These are phyloP conservation scores for Epichloe brachyelytri DNA, from an alignment of 2,329 filamentous ascomycete species.

Conservation along the genomic window DNA sequence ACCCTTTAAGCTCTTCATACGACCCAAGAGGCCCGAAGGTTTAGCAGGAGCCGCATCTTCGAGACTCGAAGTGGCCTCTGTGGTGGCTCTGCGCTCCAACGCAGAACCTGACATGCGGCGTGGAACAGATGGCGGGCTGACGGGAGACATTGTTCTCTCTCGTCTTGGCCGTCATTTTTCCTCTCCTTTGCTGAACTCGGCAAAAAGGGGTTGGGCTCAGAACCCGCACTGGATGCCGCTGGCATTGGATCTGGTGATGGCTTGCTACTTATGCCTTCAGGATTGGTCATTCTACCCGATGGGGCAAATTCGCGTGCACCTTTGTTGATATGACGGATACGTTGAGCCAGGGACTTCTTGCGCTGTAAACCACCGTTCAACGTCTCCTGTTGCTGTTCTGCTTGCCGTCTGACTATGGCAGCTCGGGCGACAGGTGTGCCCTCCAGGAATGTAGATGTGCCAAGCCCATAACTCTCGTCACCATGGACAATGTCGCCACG, in stretches of 20 bases:
- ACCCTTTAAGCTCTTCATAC: conserved; percentile 74
- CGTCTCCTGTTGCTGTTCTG: conserved; percentile 50
- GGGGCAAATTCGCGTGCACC: conserved; percentile 47
- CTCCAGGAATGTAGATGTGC: conserved; percentile 91
- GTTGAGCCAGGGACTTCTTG: conserved; percentile 91
- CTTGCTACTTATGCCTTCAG: conserved; percentile 34
- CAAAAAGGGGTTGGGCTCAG: conserved; percentile 64
- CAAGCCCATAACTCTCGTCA: conserved; percentile 69
- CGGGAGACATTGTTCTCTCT: conserved; percentile 31
- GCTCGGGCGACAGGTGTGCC: conserved; percentile 76
- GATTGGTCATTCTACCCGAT: conserved; percentile 45
- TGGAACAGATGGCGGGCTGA: conserved; percentile 42
- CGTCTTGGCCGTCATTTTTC: conserved; percentile 35
- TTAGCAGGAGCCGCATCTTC: conserved; percentile 30
- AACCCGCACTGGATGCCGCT: conserved; percentile 19
- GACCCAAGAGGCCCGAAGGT: conserved; percentile 54
- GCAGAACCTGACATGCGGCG: conserved; percentile 24
- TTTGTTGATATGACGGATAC: conserved; percentile 73
- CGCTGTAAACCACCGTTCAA: conserved; percentile 53
- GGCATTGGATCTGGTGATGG: conserved; percentile 27
- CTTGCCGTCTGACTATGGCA: conserved; percentile 64
- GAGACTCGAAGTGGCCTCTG: conserved; percentile 34
- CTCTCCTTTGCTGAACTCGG: conserved; percentile 53
- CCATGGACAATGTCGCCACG: conserved; percentile 68
- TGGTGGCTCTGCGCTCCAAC: conserved; percentile 53